phyloP scores from a whole-genome alignment of 2,329 filamentous ascomycete genomes.

The Claviceps arundinis region DNA sequence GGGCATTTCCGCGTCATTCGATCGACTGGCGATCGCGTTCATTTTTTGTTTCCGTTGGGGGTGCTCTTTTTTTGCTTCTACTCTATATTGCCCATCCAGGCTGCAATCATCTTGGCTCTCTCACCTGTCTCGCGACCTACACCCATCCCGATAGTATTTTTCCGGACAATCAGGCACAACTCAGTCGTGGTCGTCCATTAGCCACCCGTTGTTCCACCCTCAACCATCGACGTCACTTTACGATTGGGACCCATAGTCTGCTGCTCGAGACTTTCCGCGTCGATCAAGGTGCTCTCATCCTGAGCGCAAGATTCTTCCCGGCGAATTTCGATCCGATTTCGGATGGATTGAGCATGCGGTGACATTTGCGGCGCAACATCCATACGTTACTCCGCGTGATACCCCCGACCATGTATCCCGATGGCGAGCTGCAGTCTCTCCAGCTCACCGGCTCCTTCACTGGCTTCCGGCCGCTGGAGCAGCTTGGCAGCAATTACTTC shows the following conservation, averaged over 20 bases:
- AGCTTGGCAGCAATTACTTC: constrained; percentile 48
- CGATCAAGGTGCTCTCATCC: not conserved
- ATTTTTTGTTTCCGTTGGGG: not conserved
- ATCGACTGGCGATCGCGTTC: not conserved
- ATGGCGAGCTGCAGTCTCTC: constrained; percentile 32
- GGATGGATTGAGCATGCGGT: constrained; percentile 8
- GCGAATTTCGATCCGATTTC: constrained; percentile 8
- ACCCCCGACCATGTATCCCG: constrained; percentile 16
- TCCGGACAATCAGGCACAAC: not conserved
- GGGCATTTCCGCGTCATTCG: not conserved
- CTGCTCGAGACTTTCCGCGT: not conserved
- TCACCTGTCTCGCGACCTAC: not conserved
- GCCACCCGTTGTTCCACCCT: not conserved
- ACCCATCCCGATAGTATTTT: not conserved
- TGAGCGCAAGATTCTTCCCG: constrained; percentile 4
- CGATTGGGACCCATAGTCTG: constrained; percentile 1
- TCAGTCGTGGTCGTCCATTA: not conserved
- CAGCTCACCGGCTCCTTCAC: constrained; percentile 47
- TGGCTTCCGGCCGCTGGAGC: constrained; percentile 36
- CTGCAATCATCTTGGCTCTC: not conserved
- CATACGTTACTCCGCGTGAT: constrained; percentile 4
- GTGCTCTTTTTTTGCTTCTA: not conserved
- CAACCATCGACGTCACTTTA: constrained; percentile 1
- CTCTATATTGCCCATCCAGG: not conserved
- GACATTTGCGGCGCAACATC: constrained; percentile 10